phyloP scores from a whole-genome alignment of 2,329 filamentous ascomycete genomes.

The Fusarium multiceps region DNA sequence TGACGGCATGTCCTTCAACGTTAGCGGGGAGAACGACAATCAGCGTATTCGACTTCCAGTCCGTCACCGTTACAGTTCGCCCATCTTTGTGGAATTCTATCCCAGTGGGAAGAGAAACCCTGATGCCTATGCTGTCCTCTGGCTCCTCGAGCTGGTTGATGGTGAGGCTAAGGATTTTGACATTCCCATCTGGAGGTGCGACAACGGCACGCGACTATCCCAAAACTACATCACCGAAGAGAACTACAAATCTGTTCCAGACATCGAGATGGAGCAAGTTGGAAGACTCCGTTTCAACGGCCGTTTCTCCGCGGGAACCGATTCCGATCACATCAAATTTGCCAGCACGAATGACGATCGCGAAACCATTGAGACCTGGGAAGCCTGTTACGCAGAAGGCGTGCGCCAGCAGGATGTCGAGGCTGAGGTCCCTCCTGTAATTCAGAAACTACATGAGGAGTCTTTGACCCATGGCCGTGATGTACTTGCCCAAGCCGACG shows the following conservation, averaged over 20 bases:
- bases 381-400: slow-evolving; percentile 89
- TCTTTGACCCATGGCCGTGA: slow-evolving; percentile 84
- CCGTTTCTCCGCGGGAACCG: slow-evolving; percentile 89
- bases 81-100: slow-evolving; percentile 89
- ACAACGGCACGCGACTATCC: slow-evolving; percentile 78
- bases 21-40: slow-evolving; percentile 56
- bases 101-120: slow-evolving; percentile 73
- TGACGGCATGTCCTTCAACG: slow-evolving; percentile 62
- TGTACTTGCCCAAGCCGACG: slow-evolving; percentile 76
- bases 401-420: slow-evolving; percentile 78
- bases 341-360: slow-evolving; percentile 88
- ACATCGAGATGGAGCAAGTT: slow-evolving; percentile 81
- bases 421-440: slow-evolving; percentile 76
- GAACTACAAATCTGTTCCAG: slow-evolving; percentile 76
- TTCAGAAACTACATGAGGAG: slow-evolving; percentile 82
- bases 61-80: slow-evolving; percentile 88
- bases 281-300: slow-evolving; percentile 84
- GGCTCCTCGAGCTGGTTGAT: slow-evolving; percentile 87
- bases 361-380: slow-evolving; percentile 95
- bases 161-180: slow-evolving; percentile 81
- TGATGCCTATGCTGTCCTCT: slow-evolving; percentile 82
- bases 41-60: slow-evolving; percentile 80
- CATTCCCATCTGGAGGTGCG: slow-evolving; percentile 90
- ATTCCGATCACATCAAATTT: slow-evolving; percentile 85
- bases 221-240: slow-evolving; percentile 92